phyloP scores from a whole-genome alignment of 352 stramenopile species.

The Globisporangium paroecandrum region DNA sequence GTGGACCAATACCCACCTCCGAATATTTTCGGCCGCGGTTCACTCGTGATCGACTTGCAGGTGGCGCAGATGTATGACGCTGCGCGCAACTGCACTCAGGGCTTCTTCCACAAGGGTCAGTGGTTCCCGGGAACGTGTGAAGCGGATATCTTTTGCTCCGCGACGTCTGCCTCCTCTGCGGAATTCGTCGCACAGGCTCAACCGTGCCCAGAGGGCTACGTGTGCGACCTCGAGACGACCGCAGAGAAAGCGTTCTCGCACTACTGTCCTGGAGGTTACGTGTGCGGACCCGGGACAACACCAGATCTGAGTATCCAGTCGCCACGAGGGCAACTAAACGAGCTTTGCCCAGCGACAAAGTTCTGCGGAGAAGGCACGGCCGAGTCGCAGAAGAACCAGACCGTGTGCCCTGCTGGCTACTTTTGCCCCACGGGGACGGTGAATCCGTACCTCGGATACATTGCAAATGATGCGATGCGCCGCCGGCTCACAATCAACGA shows the following conservation, averaged over 20 bases:
- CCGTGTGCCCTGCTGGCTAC: slow-evolving; percentile 86
- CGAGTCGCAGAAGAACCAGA: slow-evolving; percentile 70
- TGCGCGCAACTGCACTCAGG: slow-evolving; percentile 92
- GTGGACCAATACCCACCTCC: slow-evolving; percentile 59
- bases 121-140: slow-evolving; percentile 97
- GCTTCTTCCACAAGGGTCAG: slow-evolving; percentile 85
- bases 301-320: slow-evolving; percentile 89
- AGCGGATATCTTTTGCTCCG: slow-evolving; percentile 91
- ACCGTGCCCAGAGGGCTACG: slow-evolving; percentile 92
- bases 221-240: slow-evolving; percentile 92
- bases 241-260: slow-evolving; percentile 67
- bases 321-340: slow-evolving; percentile 82
- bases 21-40: slow-evolving; percentile 86
- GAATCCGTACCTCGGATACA: slow-evolving; percentile 78
- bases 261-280: slow-evolving; percentile 90
- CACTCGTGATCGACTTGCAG: slow-evolving; percentile 83
- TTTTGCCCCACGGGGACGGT: slow-evolving; percentile 95
- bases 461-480: slow-evolving; percentile 90
- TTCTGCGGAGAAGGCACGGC: slow-evolving; percentile 88
- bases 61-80: slow-evolving; percentile 81
- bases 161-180: slow-evolving; percentile 11
- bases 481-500: slow-evolving; percentile 55
- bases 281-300: slow-evolving; percentile 93
- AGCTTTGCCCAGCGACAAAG: slow-evolving; percentile 88
- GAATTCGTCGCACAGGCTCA: slow-evolving; percentile 78